Evolutionary conservation across 148 eudicot species (phyloP), one percentile per base, ranked within the genome.

Genomic region (Silene conica): DNA sequence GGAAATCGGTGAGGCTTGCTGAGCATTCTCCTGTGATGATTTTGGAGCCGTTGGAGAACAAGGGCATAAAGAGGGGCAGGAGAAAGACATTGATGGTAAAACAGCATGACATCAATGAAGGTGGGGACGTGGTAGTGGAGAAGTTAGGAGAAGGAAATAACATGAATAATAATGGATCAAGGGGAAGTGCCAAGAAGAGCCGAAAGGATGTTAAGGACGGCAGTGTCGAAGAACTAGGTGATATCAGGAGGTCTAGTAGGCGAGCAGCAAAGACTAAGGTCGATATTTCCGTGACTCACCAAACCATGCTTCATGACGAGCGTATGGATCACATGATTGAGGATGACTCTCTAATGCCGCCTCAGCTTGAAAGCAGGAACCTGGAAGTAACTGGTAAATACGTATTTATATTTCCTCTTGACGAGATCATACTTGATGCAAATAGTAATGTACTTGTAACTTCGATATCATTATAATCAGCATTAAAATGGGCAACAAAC

Each of bases 351-450:
- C 13, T 1, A 48, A 48, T 11, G 52, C 13, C 14, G 14, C 3
- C 52, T 50, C 55, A 50, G 16, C 55, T 11, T 50, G 55, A 50
- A 50, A 14, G 55, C 55, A 50, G 9, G 55, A 50, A 50, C 20
- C 34, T 22, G 9, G 22, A 50, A 16, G 7, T 67, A 50, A 25
- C 60, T 63, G 81, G 81, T 78, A 73, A 67, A 61, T 48, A 28
- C 58, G 67, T 21, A 12, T 50, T 50, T 14, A 4, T 48, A 25
- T 26, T 62, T 26, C 3, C 3, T 12, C 16, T 62, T 14, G 16
- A 50, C 2, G 16, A 50, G 2, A 50, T 50, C 16, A 12, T 50
- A 50, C 55, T 50, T 48, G 54, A 48, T 48, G 54, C 54, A 48
- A 48, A 48, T 48, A 48, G 54, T 48, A 8, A 48, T 48, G 54